phyloP scores from a whole-genome alignment of 2,329 filamentous ascomycete genomes.

The Aspergillus melleus region DNA sequence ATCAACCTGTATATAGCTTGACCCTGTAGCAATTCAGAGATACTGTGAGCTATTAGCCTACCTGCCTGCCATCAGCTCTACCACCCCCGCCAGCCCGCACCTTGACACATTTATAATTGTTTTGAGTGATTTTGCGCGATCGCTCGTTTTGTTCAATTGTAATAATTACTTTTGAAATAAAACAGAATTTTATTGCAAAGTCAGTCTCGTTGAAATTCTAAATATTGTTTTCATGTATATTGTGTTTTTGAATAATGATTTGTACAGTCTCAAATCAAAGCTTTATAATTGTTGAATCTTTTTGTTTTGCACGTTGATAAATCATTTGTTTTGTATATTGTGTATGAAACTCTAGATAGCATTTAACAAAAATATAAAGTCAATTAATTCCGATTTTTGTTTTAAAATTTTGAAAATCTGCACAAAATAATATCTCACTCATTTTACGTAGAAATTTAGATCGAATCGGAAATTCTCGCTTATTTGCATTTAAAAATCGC shows the following conservation, averaged over 20 bases:
- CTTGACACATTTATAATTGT: no score
- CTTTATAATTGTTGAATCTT: neutral
- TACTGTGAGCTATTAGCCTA: no score
- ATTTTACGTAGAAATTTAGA: constrained; percentile 6
- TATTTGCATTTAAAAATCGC: no score
- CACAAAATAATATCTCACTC: neutral
- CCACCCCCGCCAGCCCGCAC: no score
- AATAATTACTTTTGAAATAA: constrained; percentile 11
- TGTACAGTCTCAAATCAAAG: neutral
- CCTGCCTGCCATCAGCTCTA: no score
- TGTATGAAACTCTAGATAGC: neutral
- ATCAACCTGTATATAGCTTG: no score
- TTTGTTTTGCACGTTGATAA: no score
- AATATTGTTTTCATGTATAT: neutral
- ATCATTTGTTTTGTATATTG: neutral
- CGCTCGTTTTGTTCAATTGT: neutral
- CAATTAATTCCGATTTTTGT: constrained; percentile 1
- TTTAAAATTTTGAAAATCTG: neutral
- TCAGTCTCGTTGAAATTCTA: constrained; percentile 7
- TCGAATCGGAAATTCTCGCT: no score
- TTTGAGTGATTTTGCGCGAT: neutral
- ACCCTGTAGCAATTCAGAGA: no score
- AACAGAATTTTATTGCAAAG: constrained; percentile 7
- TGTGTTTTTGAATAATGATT: neutral
- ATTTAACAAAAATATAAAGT: constrained; percentile 2